phyloP scores from a whole-genome alignment of 1,284 basidiomycete genomes.

The Rhodotorula sp. region DNA sequence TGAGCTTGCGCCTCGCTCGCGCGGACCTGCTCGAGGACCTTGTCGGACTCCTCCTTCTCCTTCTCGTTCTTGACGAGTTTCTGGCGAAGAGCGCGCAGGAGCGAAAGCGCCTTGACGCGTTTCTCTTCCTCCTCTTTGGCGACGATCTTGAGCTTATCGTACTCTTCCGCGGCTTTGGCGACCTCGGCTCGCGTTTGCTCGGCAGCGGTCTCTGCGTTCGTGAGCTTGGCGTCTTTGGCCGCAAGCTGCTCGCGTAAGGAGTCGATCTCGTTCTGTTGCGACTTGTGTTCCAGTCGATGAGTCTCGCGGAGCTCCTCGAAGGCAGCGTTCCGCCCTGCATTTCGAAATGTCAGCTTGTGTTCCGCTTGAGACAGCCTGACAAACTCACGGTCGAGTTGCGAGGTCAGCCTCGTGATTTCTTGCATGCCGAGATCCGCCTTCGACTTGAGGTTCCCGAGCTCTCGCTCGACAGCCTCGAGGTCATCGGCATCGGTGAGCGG shows the following conservation, averaged over 20 bases:
- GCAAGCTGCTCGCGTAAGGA: constrained; percentile 59
- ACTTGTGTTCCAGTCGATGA: constrained; percentile 70
- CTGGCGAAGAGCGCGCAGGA: constrained; percentile 82
- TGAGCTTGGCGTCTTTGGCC: constrained; percentile 29
- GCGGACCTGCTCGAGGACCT: constrained; percentile 48
- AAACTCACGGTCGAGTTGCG: constrained; percentile 66
- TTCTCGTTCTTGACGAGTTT: constrained; percentile 90
- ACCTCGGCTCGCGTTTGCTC: constrained; percentile 59
- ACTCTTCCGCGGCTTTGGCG: constrained; percentile 49
- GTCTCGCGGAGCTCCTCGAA: constrained; percentile 79
- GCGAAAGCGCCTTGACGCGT: constrained; percentile 81
- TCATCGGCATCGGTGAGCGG: constrained; percentile 59
- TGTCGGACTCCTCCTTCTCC: constrained; percentile 69
- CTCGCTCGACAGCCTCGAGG: constrained; percentile 65
- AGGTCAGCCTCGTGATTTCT: constrained; percentile 69
- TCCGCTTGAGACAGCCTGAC: not conserved
- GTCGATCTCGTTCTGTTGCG: constrained; percentile 70
- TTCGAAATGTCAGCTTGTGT: not conserved
- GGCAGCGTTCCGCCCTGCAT: constrained; percentile 72
- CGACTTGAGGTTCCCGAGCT: constrained; percentile 64
- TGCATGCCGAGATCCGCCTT: constrained; percentile 68
- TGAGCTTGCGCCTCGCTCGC: constrained; percentile 58
- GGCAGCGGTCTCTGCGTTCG: constrained; percentile 49
- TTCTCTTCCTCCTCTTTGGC: constrained; percentile 94
- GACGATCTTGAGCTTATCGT: constrained; percentile 56